A percentile compares a stretch with the other conserved stretches of the same genome.
Conservation (phyloP, 1,139 yeast genomes). For the Diutina mesorugosa region DNA sequence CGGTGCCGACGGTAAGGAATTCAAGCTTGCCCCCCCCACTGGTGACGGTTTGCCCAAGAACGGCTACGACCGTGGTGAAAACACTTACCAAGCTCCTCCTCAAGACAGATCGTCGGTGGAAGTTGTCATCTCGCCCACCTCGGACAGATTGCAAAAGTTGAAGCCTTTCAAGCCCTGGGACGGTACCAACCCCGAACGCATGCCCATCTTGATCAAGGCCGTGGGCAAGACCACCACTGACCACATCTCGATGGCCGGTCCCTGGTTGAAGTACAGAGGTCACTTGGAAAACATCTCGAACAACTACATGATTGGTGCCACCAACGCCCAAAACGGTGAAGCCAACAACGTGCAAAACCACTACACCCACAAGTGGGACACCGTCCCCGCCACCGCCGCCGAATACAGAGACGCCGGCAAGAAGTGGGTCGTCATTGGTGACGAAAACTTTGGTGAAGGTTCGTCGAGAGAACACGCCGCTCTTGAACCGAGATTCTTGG, state of each 20-base stretch:
- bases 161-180: slow-evolving; percentile 62
- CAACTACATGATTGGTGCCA: slow-evolving; percentile 99
- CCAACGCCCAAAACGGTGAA: slow-evolving; percentile 91
- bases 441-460: slow-evolving; percentile 99
- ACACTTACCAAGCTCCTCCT: slow-evolving; percentile 98
- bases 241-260: slow-evolving; percentile 99
- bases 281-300: slow-evolving; percentile 97
- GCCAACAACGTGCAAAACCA: slow-evolving; percentile 86
- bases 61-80: slow-evolving; percentile 91
- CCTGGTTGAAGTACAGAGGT: slow-evolving; percentile 99
- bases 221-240: slow-evolving; percentile 98
- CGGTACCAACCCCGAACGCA: slow-evolving; percentile 80
- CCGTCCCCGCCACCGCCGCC: slow-evolving; percentile 94
- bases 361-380: slow-evolving; percentile 83
- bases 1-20: slow-evolving; percentile 92
- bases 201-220: slow-evolving; percentile 94
- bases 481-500: slow-evolving; percentile 97
- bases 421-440: slow-evolving; percentile 97
- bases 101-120: slow-evolving; percentile 63
- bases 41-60: slow-evolving; percentile 89
- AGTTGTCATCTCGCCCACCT: slow-evolving; percentile 73
- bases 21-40: slow-evolving; percentile 77
- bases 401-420: slow-evolving; percentile 88
- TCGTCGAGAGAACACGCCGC: slow-evolving; percentile 99
- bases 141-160: slow-evolving; percentile 45